Evolutionary conservation across 345 rosid genomes (phyloP).

Genomic region (Abelmoschus esculentus): DNA sequence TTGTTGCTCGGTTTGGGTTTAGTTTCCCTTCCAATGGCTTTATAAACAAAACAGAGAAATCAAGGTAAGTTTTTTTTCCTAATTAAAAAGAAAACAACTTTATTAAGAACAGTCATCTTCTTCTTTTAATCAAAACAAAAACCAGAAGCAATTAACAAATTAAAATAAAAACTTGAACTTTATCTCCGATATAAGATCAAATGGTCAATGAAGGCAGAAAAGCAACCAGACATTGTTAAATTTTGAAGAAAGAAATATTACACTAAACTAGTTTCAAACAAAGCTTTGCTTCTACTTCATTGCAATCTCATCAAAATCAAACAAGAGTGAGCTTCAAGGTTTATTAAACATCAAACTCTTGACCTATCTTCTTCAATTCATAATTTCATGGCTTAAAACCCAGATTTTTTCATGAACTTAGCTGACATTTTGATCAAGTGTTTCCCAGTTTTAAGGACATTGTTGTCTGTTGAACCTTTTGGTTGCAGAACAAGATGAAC

Average conservation of each 20-base stretch:
- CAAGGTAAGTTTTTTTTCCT: not conserved
- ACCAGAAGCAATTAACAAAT: too few relatives aligned
- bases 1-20: not conserved
- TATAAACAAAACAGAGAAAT: not conserved
- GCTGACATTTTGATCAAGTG: too few relatives aligned
- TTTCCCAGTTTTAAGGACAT: not conserved
- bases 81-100: too few relatives aligned
- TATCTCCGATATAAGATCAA: too few relatives aligned
- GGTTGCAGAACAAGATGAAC: not conserved
- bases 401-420: too few relatives aligned
- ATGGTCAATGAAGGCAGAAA: too few relatives aligned
- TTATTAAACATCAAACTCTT: not conserved
- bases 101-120: too few relatives aligned
- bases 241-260: not conserved
- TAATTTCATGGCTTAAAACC: too few relatives aligned
- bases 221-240: too few relatives aligned
- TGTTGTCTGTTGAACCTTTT: too few relatives aligned
- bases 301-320: slow-evolving; percentile 5
- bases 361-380: not conserved
- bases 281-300: slow-evolving; percentile 8
- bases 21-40: not conserved
- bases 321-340: slow-evolving; percentile 19
- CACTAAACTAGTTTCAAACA: slow-evolving; percentile 1
- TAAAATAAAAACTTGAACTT: too few relatives aligned
- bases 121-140: too few relatives aligned